phyloP scores from a whole-genome alignment of 176 grass and related monocot species.

The Otatea glauca region DNA sequence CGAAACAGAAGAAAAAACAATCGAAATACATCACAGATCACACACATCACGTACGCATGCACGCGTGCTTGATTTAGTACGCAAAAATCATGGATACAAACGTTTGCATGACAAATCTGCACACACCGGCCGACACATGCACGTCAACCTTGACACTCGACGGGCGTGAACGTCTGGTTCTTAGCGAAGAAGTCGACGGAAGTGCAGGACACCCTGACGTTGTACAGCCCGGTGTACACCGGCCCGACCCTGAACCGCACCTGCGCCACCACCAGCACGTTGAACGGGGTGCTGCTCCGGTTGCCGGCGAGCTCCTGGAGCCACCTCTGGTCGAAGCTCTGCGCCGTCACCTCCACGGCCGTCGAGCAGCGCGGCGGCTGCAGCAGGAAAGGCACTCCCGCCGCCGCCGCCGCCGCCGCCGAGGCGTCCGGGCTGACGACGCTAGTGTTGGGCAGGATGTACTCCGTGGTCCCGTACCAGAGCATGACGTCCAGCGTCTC shows the following conservation, averaged over 20 bases:
- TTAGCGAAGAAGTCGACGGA: neutral
- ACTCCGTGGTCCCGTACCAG: slow-evolving; percentile 8
- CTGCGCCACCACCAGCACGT: slow-evolving; percentile 1
- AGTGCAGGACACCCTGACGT: slow-evolving; percentile 9
- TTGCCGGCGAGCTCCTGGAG: neutral
- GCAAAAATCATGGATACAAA: neutral
- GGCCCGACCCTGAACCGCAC: neutral
- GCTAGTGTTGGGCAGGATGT: neutral
- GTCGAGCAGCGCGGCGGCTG: neutral
- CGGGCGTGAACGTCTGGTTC: neutral
- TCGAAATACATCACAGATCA: too few relatives aligned
- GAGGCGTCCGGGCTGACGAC: neutral
- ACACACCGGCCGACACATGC: neutral
- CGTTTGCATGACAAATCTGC: too few relatives aligned
- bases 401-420: neutral
- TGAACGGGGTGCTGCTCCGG: neutral
- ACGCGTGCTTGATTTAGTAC: neutral
- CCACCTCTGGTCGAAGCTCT: neutral
- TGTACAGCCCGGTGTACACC: neutral
- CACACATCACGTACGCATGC: too few relatives aligned
- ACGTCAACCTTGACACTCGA: neutral
- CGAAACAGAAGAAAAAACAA: too few relatives aligned
- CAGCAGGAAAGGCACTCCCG: neutral
- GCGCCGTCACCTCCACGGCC: neutral
- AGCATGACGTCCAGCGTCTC: neutral